These are phyloP conservation scores for Phytophthora hibernalis DNA, from an alignment of 352 stramenopile genomes.

Conservation along the genomic window DNA sequence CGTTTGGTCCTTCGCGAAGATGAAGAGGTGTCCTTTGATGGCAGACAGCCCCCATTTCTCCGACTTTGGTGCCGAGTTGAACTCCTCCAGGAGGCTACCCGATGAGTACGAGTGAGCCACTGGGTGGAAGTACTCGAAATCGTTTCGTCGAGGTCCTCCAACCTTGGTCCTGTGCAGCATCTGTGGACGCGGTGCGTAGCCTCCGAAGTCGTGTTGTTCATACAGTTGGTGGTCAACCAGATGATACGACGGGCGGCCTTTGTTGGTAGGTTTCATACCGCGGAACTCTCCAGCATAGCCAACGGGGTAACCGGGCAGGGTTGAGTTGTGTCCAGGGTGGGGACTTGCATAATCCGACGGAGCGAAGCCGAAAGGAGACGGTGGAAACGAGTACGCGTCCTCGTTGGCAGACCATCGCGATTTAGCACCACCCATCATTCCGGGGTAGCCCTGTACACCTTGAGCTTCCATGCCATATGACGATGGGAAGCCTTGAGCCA, in stretches of 20 bases:
- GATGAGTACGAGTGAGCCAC: constrained; percentile 72
- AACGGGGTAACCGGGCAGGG: constrained; percentile 18
- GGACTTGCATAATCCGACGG: constrained; percentile 36
- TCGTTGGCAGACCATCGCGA: constrained; percentile 32
- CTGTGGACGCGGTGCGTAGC: constrained; percentile 31
- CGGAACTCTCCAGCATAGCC: constrained; percentile 33
- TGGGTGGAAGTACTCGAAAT: constrained; percentile 59
- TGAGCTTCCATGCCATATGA: constrained; percentile 28
- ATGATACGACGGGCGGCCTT: constrained; percentile 31
- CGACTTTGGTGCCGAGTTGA: constrained; percentile 68
- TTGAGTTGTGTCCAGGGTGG: constrained; percentile 20
- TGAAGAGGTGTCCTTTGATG: constrained; percentile 85
- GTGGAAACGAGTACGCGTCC: constrained; percentile 27
- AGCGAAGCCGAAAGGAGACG: constrained; percentile 33
- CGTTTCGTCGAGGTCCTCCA: constrained; percentile 30
- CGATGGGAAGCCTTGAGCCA: constrained; percentile 36
- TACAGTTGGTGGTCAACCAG: constrained; percentile 35
- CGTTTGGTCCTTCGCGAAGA: constrained; percentile 89
- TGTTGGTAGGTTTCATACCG: constrained; percentile 25
- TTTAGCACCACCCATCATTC: constrained; percentile 33
- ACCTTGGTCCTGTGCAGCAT: constrained; percentile 46
- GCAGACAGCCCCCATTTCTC: constrained; percentile 85
- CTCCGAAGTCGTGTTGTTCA: constrained; percentile 34
- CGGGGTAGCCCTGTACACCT: constrained; percentile 29
- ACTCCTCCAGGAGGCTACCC: constrained; percentile 83